Percentiles rank a stretch among this genome's conserved stretches.
phyloP scores from a whole-genome alignment of 1,284 basidiomycete species.

The Puccinia polysora region DNA sequence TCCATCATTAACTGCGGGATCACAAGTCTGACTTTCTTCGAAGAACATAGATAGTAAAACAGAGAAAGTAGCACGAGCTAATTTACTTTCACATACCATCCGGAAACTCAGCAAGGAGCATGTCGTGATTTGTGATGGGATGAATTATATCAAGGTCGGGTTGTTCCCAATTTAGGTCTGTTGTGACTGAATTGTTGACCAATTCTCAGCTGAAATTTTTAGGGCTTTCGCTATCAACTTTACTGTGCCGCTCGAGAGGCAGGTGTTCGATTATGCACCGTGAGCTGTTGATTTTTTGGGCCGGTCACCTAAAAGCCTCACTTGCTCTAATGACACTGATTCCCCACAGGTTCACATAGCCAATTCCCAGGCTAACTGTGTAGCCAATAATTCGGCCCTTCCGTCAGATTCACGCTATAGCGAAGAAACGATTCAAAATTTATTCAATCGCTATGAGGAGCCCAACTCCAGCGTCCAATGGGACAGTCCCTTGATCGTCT shows the following conservation, averaged over 20 bases:
- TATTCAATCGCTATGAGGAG: constrained; percentile 36
- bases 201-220: neutral
- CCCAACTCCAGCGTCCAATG: constrained; percentile 25
- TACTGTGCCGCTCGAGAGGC: constrained; percentile 42
- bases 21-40: neutral
- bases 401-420: constrained; percentile 18
- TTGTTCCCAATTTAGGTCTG: neutral
- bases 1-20: neutral
- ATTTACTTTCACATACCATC: constrained; percentile 30
- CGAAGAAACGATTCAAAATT: constrained; percentile 27
- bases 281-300: neutral
- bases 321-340: too few relatives aligned
- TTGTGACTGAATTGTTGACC: neutral
- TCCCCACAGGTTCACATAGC: constrained; percentile 41
- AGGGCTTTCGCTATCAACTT: constrained; percentile 43
- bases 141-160: constrained; percentile 42
- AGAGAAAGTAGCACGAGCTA: constrained; percentile 24
- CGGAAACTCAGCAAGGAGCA: constrained; percentile 26
- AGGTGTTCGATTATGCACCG: constrained; percentile 25
- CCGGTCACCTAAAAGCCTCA: neutral
- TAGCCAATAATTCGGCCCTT: constrained; percentile 25
- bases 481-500: constrained; percentile 41
- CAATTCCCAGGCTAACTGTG: constrained; percentile 19
- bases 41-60: constrained; percentile 33
- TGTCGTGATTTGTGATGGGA: constrained; percentile 35